Evolutionary conservation across 495 filamentous ascomycete genomes (phyloP), one percentile per base, ranked within the genome.

Genomic region (Hypoxylon subgilvum): DNA sequence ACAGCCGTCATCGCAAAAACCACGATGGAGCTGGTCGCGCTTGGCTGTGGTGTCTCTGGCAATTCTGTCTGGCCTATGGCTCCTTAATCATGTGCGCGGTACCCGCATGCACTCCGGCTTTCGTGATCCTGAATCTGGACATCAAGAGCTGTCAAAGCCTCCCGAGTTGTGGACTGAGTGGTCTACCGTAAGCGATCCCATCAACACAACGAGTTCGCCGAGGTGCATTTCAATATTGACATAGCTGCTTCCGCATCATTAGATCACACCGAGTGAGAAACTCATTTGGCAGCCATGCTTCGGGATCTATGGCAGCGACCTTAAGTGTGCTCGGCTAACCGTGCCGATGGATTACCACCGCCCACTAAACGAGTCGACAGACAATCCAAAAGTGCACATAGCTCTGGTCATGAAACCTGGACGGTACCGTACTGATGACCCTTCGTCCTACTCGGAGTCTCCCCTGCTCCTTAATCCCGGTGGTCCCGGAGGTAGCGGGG

Each of bases 321-420:
- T 81, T 52, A 73, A 76, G 60, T 86, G 84, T 50, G 82, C 84
- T 32, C 75, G 80, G 14, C 69, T 87, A 4, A 75, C 79, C 27
- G 77, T 86, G 6, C 83, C 83, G 3, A 81, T 86, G 78, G 79
- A 84, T 63, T 83, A 83, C 56, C 68, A 77, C 35, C 66, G 73
- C 4, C 63, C 68, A 0, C 30, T 71, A 23, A 54, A 57, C 19
- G 70, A 77, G 44, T 70, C 67, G 0, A 45, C 67, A 30, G 67
- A 72, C 14, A 67, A 73, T 17, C 71, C 66, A 25, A 72, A 81
- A 40, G 74, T 76, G 4, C 75, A 78, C 34, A 57, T 86, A 31
- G 82, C 83, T 14, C 63, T 87, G 3, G 66, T 80, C 39, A 77
- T 79, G 22, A 65, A 77, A 9, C 80, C 82, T 1, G 80, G 80